Base-by-base conservation (phyloP, 352 stramenopile genomes). In the Phytophthora nicotianae region DNA sequence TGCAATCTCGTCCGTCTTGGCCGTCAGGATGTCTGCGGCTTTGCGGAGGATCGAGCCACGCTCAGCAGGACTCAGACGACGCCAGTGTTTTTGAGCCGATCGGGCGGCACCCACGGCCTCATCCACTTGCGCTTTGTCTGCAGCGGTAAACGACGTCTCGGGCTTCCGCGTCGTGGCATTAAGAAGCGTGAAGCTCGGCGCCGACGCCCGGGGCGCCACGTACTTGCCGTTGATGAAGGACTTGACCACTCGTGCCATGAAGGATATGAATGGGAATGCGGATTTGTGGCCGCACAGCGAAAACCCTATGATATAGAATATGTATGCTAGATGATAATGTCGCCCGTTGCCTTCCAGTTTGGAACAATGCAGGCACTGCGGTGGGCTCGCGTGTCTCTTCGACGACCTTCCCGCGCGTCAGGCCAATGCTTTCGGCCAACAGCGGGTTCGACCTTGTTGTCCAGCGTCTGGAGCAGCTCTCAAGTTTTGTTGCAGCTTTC, bases 141-240 rank as follows among this genome's bases (percentile, higher is more conserved):
- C 72, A 24, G 68, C 63, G 32, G 67, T 61, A 52, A 91, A 89
- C 23, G 77, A 71, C 23, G 81, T 91, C 52, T 89, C 79, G 0
- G 81, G 73, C 5, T 37, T 29, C 2, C 65, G 61, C 2, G 78
- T 89, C 19, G 70, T 65, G 20, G 85, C 77, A 58, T 91, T 90
- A 24, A 90, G 37, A 37, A 95, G 71, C 52, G 74, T 88, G 59
- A 85, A 78, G 10, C 50, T 52, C 41, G 65, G 47, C 7, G 64
- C 41, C 1, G 49, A 50, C 19, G 53, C 58, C 5, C 24, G 45
- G 4, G 72, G 48, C 0, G 59, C 48, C 32, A 86, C 78, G 59
- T 74, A 86, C 52, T 81, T 82, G 70, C 85, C 85, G 54, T 90
- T 79, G 57, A 93, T 70, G 74, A 91, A 89, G n/a, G 79, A 88